A percentile compares a stretch with the other conserved stretches of the same genome.
phyloP scores from a whole-genome alignment of 1,284 basidiomycete species.

The Hemileia vastatrix region DNA sequence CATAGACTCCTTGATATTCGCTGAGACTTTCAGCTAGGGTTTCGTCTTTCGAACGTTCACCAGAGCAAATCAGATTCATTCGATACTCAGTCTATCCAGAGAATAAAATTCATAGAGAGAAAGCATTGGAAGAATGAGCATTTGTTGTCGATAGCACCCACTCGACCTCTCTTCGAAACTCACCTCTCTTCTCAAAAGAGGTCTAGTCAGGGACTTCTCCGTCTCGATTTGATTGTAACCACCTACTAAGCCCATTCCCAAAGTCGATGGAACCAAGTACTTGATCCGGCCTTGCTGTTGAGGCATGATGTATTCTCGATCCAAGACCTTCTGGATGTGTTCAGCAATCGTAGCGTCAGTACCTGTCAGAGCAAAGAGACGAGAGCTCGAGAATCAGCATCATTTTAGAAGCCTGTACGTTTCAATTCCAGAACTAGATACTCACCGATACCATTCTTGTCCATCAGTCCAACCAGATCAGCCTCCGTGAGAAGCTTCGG shows the following conservation, averaged over 20 bases:
- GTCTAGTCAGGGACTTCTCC: conserved; percentile 39
- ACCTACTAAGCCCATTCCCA: conserved; percentile 40
- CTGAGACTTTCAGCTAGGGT: conserved; percentile 35
- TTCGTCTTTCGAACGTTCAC: conserved; percentile 30
- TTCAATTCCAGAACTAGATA: too few species aligned
- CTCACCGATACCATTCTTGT: conserved; percentile 44
- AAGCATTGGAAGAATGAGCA: not conserved
- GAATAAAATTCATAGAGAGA: not conserved
- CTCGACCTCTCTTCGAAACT: not conserved
- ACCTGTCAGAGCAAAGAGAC: not conserved
- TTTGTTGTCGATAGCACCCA: not conserved
- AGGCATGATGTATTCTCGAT: conserved; percentile 38
- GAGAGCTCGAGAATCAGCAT: not conserved
- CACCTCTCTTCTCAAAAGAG: conserved; percentile 35
- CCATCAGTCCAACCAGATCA: conserved; percentile 42
- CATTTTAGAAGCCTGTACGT: too few species aligned
- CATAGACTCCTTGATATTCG: conserved; percentile 36
- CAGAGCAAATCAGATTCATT: conserved; percentile 35
- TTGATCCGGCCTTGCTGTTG: conserved; percentile 36
- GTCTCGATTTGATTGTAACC: conserved; percentile 38
- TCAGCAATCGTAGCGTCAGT: conserved; percentile 44
- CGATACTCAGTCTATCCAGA: conserved; percentile 31
- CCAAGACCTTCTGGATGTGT: conserved; percentile 42
- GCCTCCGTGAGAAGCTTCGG: conserved; percentile 43
- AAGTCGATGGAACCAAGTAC: conserved; percentile 42